phyloP scores from a whole-genome alignment of 2,329 filamentous ascomycete genomes.

The Colletotrichum kahawae region DNA sequence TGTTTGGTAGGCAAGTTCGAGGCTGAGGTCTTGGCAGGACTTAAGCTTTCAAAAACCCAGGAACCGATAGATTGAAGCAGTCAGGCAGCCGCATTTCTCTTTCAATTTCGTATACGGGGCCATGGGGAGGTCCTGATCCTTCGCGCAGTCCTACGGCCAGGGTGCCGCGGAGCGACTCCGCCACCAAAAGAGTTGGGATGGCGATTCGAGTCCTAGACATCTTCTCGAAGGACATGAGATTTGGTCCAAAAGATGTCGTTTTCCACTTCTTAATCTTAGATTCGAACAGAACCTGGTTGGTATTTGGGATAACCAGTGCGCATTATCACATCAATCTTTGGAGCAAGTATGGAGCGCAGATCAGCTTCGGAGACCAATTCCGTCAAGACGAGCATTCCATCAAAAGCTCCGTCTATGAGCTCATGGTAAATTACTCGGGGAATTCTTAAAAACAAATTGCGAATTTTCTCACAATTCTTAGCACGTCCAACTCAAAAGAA shows the following conservation, averaged over 20 bases:
- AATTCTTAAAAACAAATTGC: no score
- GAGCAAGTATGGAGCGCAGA: background rate
- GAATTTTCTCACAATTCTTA: fast-evolving
- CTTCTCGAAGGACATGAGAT: background rate
- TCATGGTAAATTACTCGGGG: background rate
- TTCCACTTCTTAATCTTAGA: fast-evolving
- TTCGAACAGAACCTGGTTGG: fast-evolving
- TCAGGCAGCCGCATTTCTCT: background rate
- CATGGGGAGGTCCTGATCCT: background rate
- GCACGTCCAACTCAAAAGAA: background rate
- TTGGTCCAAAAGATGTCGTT: background rate
- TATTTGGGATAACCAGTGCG: fast-evolving
- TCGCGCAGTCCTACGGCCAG: background rate
- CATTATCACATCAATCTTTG: background rate
- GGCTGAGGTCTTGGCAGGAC: background rate
- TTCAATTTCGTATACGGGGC: background rate
- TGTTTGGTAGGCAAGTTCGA: background rate
- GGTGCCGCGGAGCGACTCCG: background rate
- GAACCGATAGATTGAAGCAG: background rate
- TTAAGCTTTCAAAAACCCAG: background rate
- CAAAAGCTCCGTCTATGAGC: background rate
- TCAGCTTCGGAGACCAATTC: background rate
- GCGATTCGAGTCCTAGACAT: slow-evolving; percentile 2
- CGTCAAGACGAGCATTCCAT: background rate
- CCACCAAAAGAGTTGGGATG: background rate